Evolutionary conservation across 768 basidiomycete species (phyloP).

Genomic region (Aureoboletus auriporus): DNA sequence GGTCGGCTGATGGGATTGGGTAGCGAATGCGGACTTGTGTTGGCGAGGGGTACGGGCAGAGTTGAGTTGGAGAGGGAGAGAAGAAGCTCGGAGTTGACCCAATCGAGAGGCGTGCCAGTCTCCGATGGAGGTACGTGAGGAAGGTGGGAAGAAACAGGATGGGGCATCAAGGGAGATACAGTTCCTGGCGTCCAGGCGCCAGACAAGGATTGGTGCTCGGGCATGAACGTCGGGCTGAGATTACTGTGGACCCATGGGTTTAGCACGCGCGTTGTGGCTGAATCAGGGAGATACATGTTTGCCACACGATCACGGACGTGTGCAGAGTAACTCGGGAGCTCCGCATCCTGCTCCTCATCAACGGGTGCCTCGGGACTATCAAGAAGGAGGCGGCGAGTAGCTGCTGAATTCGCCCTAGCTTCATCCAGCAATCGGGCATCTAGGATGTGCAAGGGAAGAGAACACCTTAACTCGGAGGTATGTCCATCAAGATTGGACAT

Average conservation of each 20-base stretch:
- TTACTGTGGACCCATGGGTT: conserved; percentile 57
- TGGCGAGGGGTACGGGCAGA: conserved; percentile 21
- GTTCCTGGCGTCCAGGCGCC: conserved; percentile 27
- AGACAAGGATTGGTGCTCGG: conserved; percentile 14
- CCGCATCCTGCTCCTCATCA: conserved; percentile 57
- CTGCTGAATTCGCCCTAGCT: conserved; percentile 65
- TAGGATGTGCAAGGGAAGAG: conserved; percentile 83
- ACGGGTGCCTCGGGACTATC: conserved; percentile 34
- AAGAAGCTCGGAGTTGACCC: conserved; percentile 84
- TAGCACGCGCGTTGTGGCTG: conserved; percentile 55
- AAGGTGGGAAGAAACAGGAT: conserved; percentile 25
- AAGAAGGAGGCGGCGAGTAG: conserved; percentile 57
- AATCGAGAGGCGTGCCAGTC: conserved; percentile 54
- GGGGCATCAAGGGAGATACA: conserved; percentile 38
- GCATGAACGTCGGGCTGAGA: conserved; percentile 34
- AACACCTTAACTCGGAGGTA: conserved; percentile 91
- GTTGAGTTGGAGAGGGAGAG: conserved; percentile 50
- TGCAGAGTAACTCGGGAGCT: conserved; percentile 84
- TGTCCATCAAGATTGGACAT: conserved; percentile 89
- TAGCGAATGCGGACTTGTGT: conserved; percentile 15
- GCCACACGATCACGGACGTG: conserved; percentile 90
- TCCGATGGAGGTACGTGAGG: conserved; percentile 44
- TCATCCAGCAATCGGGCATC: conserved; percentile 71
- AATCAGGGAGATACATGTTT: conserved; percentile 66
- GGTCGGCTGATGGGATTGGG: conserved; percentile 26